These are phyloP conservation scores for Hypomyces perniciosus DNA, from an alignment of 2,329 filamentous ascomycete genomes.

Conservation along the genomic window DNA sequence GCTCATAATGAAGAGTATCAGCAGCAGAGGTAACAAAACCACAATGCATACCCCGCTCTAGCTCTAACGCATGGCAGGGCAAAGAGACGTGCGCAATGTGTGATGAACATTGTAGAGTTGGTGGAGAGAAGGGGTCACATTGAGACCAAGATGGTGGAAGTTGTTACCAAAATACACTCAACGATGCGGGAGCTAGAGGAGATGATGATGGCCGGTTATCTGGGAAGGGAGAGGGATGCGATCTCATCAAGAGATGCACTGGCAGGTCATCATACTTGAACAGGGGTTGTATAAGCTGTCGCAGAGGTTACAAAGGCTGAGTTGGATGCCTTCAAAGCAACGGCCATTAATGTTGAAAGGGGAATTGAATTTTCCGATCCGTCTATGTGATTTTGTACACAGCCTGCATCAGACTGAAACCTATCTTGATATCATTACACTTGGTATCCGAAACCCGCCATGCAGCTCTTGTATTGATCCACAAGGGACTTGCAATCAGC, in stretches of 20 bases:
- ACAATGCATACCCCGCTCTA: too few relatives aligned
- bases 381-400: slow-evolving; percentile 22
- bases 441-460: slow-evolving; percentile 90
- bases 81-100: slow-evolving; percentile 11
- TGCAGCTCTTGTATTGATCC: slow-evolving; percentile 81
- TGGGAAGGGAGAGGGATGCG: slow-evolving; percentile 22
- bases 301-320: too few relatives aligned
- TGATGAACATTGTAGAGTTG: slow-evolving; percentile 18
- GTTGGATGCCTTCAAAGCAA: not conserved
- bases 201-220: slow-evolving; percentile 25
- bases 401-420: not conserved
- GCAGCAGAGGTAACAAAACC: slow-evolving; percentile 19
- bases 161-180: slow-evolving; percentile 17
- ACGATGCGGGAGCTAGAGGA: slow-evolving; percentile 20
- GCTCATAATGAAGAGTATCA: slow-evolving; percentile 19
- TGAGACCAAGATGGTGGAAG: slow-evolving; percentile 23
- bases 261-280: not conserved
- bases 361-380: slow-evolving; percentile 12
- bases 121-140: slow-evolving; percentile 21
- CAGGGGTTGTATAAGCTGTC: too few relatives aligned
- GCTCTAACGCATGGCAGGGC: slow-evolving; percentile 13
- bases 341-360: not conserved
- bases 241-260: slow-evolving; percentile 3
- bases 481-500: slow-evolving; percentile 78
- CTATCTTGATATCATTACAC: slow-evolving; percentile 33